Evolutionary conservation across 768 basidiomycete genomes (phyloP).

Genomic region (Calocybe indica): DNA sequence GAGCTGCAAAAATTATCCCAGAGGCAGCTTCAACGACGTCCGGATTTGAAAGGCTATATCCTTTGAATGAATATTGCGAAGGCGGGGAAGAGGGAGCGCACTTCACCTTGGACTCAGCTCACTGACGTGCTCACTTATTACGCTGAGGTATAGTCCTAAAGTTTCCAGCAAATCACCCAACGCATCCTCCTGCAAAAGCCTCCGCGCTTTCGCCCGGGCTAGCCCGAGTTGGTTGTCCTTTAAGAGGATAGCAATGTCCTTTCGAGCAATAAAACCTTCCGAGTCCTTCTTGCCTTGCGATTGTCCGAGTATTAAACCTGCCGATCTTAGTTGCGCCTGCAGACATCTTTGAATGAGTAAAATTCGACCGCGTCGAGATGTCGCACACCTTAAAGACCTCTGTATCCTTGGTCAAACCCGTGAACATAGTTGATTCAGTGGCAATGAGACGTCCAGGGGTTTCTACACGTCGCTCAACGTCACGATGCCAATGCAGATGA

Average conservation of each 20-base stretch:
- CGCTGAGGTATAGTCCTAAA: conserved; percentile 62
- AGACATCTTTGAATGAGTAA: neutral
- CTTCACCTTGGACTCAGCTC: conserved; percentile 50
- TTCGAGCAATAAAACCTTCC: conserved; percentile 52
- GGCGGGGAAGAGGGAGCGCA: conserved; percentile 1
- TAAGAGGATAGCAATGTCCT: conserved; percentile 63
- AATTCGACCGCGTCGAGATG: too few species aligned
- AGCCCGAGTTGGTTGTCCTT: conserved; percentile 54
- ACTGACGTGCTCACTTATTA: conserved; percentile 48
- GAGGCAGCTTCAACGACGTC: conserved; percentile 60
- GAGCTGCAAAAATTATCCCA: conserved; percentile 59
- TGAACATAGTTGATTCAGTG: too few species aligned
- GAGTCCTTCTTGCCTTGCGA: conserved; percentile 67
- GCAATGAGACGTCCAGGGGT: too few species aligned
- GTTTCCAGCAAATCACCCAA: conserved; percentile 58
- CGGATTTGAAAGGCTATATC: conserved; percentile 42
- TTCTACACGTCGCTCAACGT: too few species aligned
- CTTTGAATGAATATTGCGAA: conserved; percentile 2
- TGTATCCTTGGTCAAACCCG: too few species aligned
- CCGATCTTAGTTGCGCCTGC: conserved; percentile 57
- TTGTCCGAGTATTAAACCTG: conserved; percentile 63
- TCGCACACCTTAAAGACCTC: too few species aligned
- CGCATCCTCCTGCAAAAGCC: conserved; percentile 56
- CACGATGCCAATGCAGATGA: too few species aligned
- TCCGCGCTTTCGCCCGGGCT: conserved; percentile 71